phyloP scores from a whole-genome alignment of 2,329 filamentous ascomycete species.

The Pestalotiopsis sp. region DNA sequence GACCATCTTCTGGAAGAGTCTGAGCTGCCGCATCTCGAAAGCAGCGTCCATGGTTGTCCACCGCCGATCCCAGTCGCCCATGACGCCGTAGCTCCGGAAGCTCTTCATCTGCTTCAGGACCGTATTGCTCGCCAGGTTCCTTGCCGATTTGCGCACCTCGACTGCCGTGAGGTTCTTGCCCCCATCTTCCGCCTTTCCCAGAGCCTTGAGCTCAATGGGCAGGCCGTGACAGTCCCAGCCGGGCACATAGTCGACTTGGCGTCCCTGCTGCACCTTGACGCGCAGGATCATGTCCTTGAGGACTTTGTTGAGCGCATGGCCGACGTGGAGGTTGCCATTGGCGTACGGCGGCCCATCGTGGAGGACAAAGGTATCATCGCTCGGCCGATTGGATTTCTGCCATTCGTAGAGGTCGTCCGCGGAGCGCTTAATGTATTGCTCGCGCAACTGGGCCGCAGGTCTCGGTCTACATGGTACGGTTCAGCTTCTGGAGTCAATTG shows the following conservation, averaged over 20 bases:
- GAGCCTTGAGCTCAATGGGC: constrained; percentile 93
- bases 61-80: constrained; percentile 75
- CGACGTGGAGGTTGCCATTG: constrained; percentile 87
- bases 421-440: constrained; percentile 70
- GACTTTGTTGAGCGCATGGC: constrained; percentile 95
- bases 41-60: constrained; percentile 79
- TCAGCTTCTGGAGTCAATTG: constrained; percentile 16
- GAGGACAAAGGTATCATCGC: constrained; percentile 68
- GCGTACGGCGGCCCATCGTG: constrained; percentile 98
- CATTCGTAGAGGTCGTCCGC: constrained; percentile 88
- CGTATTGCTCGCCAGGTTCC: constrained; percentile 66
- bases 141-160: constrained; percentile 64
- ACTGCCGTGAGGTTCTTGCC: constrained; percentile 48
- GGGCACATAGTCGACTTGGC: constrained; percentile 77
- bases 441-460: constrained; percentile 48
- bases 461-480: constrained; percentile 43
- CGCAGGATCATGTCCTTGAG: constrained; percentile 92
- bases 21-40: constrained; percentile 75
- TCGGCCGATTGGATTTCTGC: constrained; percentile 64
- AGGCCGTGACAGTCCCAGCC: constrained; percentile 98
- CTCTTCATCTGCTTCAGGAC: constrained; percentile 71
- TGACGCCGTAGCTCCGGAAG: constrained; percentile 73
- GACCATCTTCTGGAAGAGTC: constrained; percentile 75
- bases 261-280: constrained; percentile 76
- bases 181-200: constrained; percentile 50